phyloP scores from a whole-genome alignment of 1,284 basidiomycete species.

The Sparassis latifolia region DNA sequence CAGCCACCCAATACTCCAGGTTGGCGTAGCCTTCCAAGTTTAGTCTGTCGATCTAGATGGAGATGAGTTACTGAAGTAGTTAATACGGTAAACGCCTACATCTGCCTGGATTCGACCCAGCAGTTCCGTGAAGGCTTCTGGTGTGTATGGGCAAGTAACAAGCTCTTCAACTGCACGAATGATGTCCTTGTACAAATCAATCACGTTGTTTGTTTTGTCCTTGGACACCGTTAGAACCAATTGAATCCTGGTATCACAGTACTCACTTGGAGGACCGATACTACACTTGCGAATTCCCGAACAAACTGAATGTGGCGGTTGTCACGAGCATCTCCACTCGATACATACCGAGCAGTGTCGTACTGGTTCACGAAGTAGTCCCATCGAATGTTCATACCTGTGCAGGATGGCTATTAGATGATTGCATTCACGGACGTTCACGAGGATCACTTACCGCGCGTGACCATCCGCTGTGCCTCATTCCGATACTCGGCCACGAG shows the following conservation, averaged over 20 bases:
- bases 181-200: conserved; percentile 88
- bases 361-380: conserved; percentile 94
- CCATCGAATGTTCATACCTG: conserved; percentile 92
- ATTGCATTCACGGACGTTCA: background rate
- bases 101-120: conserved; percentile 83
- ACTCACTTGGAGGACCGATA: conserved; percentile 77
- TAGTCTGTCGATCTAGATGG: conserved; percentile 76
- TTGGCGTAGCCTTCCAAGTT: conserved; percentile 97
- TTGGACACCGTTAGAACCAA: conserved; percentile 26
- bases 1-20: conserved; percentile 92
- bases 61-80: background rate
- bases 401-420: background rate
- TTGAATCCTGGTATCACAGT: background rate
- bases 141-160: conserved; percentile 77
- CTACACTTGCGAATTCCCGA: conserved; percentile 88
- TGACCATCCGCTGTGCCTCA: conserved; percentile 87
- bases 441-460: conserved; percentile 51
- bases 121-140: conserved; percentile 75
- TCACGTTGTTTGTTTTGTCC: conserved; percentile 93
- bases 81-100: conserved; percentile 35
- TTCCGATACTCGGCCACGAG: conserved; percentile 90
- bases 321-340: conserved; percentile 72
- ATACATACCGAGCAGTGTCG: conserved; percentile 70
- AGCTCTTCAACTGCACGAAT: conserved; percentile 82
- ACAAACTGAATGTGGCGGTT: conserved; percentile 91